These are phyloP conservation scores for Ceratocystis alfenasii DNA, from an alignment of 2,329 filamentous ascomycete species.

Conservation along the genomic window DNA sequence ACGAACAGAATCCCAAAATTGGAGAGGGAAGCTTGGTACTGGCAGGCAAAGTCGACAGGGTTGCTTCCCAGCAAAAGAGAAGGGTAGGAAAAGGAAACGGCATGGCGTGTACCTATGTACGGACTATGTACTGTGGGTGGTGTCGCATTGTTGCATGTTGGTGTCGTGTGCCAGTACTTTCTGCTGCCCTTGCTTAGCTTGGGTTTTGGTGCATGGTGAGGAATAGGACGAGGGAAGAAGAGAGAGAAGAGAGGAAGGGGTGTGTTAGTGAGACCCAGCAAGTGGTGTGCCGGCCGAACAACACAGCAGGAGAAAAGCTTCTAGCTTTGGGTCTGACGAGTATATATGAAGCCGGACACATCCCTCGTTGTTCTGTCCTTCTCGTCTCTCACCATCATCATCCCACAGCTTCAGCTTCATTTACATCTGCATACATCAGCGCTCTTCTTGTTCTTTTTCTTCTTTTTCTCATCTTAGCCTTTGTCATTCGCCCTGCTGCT, in stretches of 20 bases:
- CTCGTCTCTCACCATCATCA: slow-evolving; percentile 5
- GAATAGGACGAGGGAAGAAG: neutral
- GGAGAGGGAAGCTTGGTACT: slow-evolving; percentile 10
- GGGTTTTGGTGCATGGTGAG: neutral
- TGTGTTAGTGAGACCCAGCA: slow-evolving; percentile 4
- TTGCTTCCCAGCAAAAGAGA: neutral
- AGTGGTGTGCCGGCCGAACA: slow-evolving; percentile 1
- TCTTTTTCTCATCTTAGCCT: neutral
- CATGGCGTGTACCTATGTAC: neutral
- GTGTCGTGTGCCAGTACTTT: neutral
- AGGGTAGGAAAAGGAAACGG: neutral
- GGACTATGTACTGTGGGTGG: neutral
- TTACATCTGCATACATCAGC: slow-evolving; percentile 7
- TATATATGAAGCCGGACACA: slow-evolving; percentile 11
- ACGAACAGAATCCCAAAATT: slow-evolving; percentile 10
- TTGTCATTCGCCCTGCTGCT: neutral
- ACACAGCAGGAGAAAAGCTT: neutral
- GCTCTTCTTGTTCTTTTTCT: neutral
- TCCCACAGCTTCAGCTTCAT: neutral
- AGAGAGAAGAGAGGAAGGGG: neutral
- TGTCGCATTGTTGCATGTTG: neutral
- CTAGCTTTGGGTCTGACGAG: slow-evolving; percentile 1
- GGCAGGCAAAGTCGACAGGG: slow-evolving; percentile 2
- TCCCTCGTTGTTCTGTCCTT: neutral
- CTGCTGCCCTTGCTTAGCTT: neutral